These are phyloP conservation scores for Pleomassaria siparia DNA, from an alignment of 2,329 filamentous ascomycete species.

Conservation along the genomic window DNA sequence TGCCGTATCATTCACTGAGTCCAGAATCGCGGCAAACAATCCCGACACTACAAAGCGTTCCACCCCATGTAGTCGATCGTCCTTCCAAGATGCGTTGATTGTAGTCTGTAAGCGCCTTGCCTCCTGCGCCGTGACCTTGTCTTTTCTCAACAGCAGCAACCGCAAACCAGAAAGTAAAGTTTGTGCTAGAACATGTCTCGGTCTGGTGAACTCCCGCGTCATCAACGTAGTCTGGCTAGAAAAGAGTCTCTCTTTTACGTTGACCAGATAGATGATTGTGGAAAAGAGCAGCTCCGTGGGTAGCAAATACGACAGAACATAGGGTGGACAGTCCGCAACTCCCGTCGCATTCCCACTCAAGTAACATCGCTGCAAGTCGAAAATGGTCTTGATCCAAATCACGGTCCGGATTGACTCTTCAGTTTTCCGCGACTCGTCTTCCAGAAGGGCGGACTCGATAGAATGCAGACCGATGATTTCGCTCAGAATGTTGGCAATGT, in stretches of 20 bases:
- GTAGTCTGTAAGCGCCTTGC: slow-evolving; percentile 32
- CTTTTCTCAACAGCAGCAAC: slow-evolving; percentile 35
- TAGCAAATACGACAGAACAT: slow-evolving; percentile 31
- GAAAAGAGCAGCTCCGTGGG: slow-evolving; percentile 36
- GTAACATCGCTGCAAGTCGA: slow-evolving; percentile 40
- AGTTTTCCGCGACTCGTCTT: slow-evolving; percentile 21
- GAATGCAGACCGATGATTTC: slow-evolving; percentile 42
- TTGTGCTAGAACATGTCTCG: slow-evolving; percentile 22
- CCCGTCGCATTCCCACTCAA: slow-evolving; percentile 29
- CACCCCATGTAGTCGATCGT: slow-evolving; percentile 32
- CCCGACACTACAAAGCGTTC: slow-evolving; percentile 37
- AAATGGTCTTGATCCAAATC: slow-evolving; percentile 42
- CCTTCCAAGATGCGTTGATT: slow-evolving; percentile 38
- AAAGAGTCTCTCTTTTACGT: slow-evolving; percentile 34
- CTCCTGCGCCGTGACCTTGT: slow-evolving; percentile 24
- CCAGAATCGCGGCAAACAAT: slow-evolving; percentile 32
- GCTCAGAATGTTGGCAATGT: slow-evolving; percentile 36
- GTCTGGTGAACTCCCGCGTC: slow-evolving; percentile 23
- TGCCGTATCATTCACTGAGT: slow-evolving; percentile 19
- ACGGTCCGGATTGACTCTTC: slow-evolving; percentile 31
- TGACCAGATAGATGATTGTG: slow-evolving; percentile 38
- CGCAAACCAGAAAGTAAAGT: slow-evolving; percentile 38
- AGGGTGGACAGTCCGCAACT: slow-evolving; percentile 31
- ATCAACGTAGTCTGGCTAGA: slow-evolving; percentile 27
- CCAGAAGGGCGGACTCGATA: slow-evolving; percentile 27